A percentile compares a stretch with the other conserved stretches of the same genome.
Evolutionary conservation across 495 filamentous ascomycete genomes (phyloP).

Genomic region (Xylona heveae): DNA sequence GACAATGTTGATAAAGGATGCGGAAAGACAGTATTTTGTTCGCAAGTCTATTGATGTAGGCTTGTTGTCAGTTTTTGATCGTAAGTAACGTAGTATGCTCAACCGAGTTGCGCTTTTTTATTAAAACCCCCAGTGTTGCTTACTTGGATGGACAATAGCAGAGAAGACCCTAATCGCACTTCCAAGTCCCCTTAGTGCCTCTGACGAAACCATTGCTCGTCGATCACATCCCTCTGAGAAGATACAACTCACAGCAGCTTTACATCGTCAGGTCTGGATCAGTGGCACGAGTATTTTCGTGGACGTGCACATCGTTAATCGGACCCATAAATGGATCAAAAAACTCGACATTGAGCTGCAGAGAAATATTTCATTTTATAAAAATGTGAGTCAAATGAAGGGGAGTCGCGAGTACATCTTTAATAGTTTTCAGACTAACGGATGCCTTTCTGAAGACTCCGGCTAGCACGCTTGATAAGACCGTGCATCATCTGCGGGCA

Average conservation of each 20-base stretch:
- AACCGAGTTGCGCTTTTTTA: slow-evolving; percentile 7
- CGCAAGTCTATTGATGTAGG: slow-evolving; percentile 10
- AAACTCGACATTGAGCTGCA: slow-evolving; percentile 27
- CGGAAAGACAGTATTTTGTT: slow-evolving; percentile 19
- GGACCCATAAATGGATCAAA: slow-evolving; percentile 22
- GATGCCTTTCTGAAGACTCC: slow-evolving; percentile 17
- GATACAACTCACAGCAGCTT: slow-evolving; percentile 27
- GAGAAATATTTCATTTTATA: slow-evolving; percentile 22
- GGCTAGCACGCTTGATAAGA: slow-evolving; percentile 22
- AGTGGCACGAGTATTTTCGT: slow-evolving; percentile 31
- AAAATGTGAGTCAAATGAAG: slow-evolving; percentile 22
- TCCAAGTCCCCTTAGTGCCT: slow-evolving; percentile 24
- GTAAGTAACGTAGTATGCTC: slow-evolving; percentile 7
- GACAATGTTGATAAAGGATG: slow-evolving; percentile 18
- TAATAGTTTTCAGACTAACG: slow-evolving; percentile 5
- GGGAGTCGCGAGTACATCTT: too few relatives aligned
- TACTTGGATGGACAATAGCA: slow-evolving; percentile 14
- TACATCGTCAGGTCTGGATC: slow-evolving; percentile 36
- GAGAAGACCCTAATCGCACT: slow-evolving; percentile 30
- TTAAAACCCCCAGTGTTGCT: slow-evolving; percentile 9
- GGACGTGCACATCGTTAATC: slow-evolving; percentile 28
- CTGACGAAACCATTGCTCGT: slow-evolving; percentile 22
- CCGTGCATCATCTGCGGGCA: slow-evolving; percentile 25
- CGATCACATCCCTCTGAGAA: slow-evolving; percentile 16
- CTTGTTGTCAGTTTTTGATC: slow-evolving; percentile 15